Evolutionary conservation across 2,329 filamentous ascomycete species (phyloP), one percentile per base, ranked within the genome.

Genomic region (Fonsecaea nubica): DNA sequence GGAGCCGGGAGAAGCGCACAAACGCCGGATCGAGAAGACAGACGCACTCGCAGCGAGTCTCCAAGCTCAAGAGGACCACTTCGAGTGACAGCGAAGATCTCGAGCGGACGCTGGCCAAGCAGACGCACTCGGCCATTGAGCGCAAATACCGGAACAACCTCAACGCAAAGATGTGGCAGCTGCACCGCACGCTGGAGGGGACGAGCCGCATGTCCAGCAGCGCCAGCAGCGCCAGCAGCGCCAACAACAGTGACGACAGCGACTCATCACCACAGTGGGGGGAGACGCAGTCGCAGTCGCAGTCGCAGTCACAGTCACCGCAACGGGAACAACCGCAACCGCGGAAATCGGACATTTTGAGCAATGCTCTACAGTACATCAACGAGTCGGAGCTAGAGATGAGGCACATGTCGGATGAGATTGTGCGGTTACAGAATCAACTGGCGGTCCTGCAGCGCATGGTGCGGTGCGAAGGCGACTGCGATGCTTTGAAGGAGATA

Each of bases 341-440:
- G 18, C 45, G 45, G 12, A 50, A 50, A 13, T 50, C 45, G 2
- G 45, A 50, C 45, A 50, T 50, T 25, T 13, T 50, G 18, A 50
- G 45, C 45, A 50, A 50, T 12, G 45, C 45, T 2, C 12, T 50
- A 2, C 45, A 50, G 8, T 50, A 50, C 45, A 50, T 50, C 12
- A n/a, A 50, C 18, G 45, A 50, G 18, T 50, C 45, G 5, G 45
- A 50, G 21, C 45, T 50, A 9, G 45, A 50, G 21, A 50, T 50
- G 45, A 18, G 45, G 45, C 45, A 50, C 21, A 50, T 50, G 45
- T 25, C 45, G 45, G 45, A 50, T 21, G 45, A 50, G 18, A 50
- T 50, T 21, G 9, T 25, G 7, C 45, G 45, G 21, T 50, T 50
- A 21, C 21, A 21, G 45, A 50, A 12, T 12, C 9, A 21, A 13